These are phyloP conservation scores for Tulasnella sp. DNA, from an alignment of 768 basidiomycete species.

Conservation along the genomic window DNA sequence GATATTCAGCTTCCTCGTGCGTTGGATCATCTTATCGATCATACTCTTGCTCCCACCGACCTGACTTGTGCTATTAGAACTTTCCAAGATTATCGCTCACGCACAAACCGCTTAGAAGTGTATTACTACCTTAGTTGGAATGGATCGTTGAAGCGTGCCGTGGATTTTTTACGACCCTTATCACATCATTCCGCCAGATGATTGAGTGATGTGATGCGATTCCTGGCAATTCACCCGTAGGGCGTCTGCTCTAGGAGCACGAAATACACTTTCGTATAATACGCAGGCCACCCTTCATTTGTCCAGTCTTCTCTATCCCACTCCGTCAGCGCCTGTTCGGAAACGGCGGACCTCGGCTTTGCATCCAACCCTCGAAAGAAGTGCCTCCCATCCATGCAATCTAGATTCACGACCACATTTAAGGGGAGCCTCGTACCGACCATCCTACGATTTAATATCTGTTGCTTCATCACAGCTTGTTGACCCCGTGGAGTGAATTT, in stretches of 20 bases:
- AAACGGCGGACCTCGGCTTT: neutral
- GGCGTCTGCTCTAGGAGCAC: neutral
- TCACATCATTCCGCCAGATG: neutral
- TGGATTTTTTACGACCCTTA: neutral
- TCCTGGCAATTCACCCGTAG: neutral
- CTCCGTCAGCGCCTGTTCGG: neutral
- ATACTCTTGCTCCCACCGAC: neutral
- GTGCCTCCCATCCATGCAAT: constrained; percentile 3
- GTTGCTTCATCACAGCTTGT: neutral
- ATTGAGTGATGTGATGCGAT: neutral
- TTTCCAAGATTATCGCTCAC: constrained; percentile 36
- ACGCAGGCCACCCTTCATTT: constrained; percentile 1
- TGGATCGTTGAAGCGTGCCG: neutral
- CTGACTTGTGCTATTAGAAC: constrained; percentile 15
- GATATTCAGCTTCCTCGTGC: constrained; percentile 77
- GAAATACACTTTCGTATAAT: constrained; percentile 14
- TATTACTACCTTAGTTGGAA: constrained; percentile 5
- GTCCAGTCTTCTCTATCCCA: neutral
- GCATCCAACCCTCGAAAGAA: neutral
- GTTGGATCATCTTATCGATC: constrained; percentile 43
- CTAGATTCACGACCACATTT: neutral
- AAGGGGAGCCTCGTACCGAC: neutral
- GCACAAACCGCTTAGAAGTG: constrained; percentile 25
- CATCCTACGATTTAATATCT: neutral
- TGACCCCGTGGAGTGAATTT: neutral